Evolutionary conservation across 108 stramenopile species (phyloP).

Genomic region (Mayamaea pseudoterrestris): DNA sequence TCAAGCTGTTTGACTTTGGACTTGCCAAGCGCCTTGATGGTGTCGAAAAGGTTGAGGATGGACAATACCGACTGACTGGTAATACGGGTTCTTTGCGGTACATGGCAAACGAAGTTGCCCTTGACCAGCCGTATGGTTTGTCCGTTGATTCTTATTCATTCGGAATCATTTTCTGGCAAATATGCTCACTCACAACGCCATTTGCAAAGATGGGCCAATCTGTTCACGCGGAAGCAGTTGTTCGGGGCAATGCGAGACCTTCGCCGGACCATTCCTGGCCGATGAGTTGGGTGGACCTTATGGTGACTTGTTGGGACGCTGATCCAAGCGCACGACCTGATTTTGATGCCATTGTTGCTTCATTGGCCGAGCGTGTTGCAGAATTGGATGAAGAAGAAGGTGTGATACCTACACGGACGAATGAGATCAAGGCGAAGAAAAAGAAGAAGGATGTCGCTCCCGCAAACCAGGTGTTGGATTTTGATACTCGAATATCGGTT

Average conservation of each 20-base stretch:
- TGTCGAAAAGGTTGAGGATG: constrained; percentile 31
- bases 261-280: constrained; percentile 68
- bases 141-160: constrained; percentile 74
- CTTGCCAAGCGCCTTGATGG: constrained; percentile 58
- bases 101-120: constrained; percentile 39
- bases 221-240: constrained; percentile 64
- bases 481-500: too few relatives aligned
- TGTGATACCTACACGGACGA: constrained; percentile 30
- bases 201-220: constrained; percentile 57
- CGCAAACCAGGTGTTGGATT: too few relatives aligned
- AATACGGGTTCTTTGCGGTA: constrained; percentile 71
- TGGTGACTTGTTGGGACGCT: constrained; percentile 55
- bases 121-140: constrained; percentile 41
- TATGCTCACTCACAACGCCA: constrained; percentile 70
- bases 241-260: constrained; percentile 56
- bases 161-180: constrained; percentile 77
- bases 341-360: constrained; percentile 50
- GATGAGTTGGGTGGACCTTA: constrained; percentile 51
- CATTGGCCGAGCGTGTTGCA: constrained; percentile 48
- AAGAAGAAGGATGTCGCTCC: constrained; percentile 41
- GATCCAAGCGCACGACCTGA: constrained; percentile 37
- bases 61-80: constrained; percentile 55
- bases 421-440: constrained; percentile 64
- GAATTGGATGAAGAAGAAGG: constrained; percentile 31
- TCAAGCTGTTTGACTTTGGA: constrained; percentile 78